Evolutionary conservation across 2,329 filamentous ascomycete genomes (phyloP), one percentile per base, ranked within the genome.

Genomic region (Diaporthe aspalathi): DNA sequence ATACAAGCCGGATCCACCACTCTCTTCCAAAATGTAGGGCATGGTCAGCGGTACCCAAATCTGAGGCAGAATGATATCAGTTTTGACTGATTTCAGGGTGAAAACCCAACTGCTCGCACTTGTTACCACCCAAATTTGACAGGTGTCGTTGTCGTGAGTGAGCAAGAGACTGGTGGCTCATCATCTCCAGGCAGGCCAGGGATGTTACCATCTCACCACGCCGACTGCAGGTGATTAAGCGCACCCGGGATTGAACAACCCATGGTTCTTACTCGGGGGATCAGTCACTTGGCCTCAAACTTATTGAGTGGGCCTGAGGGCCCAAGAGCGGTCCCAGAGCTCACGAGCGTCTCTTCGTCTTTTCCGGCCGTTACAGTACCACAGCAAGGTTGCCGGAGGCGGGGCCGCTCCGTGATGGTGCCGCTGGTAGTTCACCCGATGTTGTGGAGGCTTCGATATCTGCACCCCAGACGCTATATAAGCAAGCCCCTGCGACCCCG

Each of bases 401-500:
- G 56, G 56, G 38, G 38, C 56, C 56, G 38, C 38, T n/a, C 38
- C 17, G 5, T 29, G n/a, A 5, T 52, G 50, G 24, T 52, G 50
- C 24, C 29, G 24, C 9, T 53, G 22, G 38, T 27, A 43, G 56
- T 60, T 60, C 56, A 27, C 56, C 56, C 14, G 38, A 60, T 60
- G 22, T 45, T 43, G 22, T 24, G 22, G 9, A 45, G 45, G 38
- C 38, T 60, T 60, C 16, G 6, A 60, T 22, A 45, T 45, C 56
- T 60, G 38, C 11, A 29, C 56, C 56, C 56, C 38, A 20, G 56
- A 45, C 56, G 56, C 38, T n/a, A n/a, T n/a, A n/a, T n/a, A n/a
- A n/a, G n/a, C 40, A 47, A 47, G 38, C 22, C 57, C 24, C 40
- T 20, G 24, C 22, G 22, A 60, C 56, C 56, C 38, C 56, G 24